phyloP scores from a whole-genome alignment of 2,329 filamentous ascomycete species.

The Aspergillus glaucus region DNA sequence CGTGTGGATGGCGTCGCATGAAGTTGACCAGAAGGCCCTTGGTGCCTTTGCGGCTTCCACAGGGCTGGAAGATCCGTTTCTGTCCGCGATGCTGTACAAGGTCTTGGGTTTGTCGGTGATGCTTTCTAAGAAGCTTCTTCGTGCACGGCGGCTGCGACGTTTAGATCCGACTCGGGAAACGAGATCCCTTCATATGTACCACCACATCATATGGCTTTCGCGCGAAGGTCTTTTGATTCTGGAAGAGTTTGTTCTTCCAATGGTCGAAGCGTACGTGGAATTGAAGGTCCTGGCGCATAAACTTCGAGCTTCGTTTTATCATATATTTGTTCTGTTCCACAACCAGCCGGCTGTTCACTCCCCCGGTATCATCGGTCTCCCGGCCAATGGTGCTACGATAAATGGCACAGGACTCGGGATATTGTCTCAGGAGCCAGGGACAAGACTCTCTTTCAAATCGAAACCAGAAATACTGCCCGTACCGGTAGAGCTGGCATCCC shows the following conservation, averaged over 20 bases:
- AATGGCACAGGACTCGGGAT: constrained; percentile 23
- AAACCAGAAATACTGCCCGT: constrained; percentile 11
- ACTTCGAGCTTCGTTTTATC: constrained; percentile 86
- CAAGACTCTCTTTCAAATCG: constrained; percentile 13
- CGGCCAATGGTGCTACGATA: constrained; percentile 18
- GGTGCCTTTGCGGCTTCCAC: constrained; percentile 79
- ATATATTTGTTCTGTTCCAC: constrained; percentile 94
- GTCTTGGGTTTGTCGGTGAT: constrained; percentile 85
- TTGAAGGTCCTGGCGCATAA: constrained; percentile 88
- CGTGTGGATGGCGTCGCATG: constrained; percentile 80
- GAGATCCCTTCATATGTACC: constrained; percentile 74
- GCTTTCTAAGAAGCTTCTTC: constrained; percentile 74
- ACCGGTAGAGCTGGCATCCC: background rate
- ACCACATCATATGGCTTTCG: constrained; percentile 92
- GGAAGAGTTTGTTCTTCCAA: constrained; percentile 78
- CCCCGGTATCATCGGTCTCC: constrained; percentile 45
- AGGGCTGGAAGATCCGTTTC: constrained; percentile 67
- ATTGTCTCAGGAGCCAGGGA: constrained; percentile 7
- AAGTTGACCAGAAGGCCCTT: constrained; percentile 96
- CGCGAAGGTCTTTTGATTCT: constrained; percentile 84
- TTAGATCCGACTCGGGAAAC: constrained; percentile 74
- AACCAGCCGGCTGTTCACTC: constrained; percentile 74
- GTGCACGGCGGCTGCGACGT: constrained; percentile 73
- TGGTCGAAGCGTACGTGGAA: constrained; percentile 70
- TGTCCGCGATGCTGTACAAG: constrained; percentile 74